Evolutionary conservation across 2,329 filamentous ascomycete genomes (phyloP), one percentile per base, ranked within the genome.

Genomic region (Pseudogymnoascus sp.): DNA sequence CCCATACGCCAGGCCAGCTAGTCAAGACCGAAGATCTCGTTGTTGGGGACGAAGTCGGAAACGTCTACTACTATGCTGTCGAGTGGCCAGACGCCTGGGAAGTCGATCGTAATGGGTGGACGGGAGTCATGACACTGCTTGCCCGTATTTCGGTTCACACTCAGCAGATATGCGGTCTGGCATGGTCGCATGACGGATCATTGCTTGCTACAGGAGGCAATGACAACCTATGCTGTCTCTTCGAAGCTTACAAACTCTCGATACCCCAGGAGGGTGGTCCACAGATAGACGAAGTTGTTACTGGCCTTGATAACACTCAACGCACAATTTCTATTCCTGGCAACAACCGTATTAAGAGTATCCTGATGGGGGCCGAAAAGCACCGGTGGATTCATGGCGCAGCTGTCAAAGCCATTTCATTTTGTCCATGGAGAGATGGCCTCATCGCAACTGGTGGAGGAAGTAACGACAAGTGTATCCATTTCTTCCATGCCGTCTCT

Each of bases 351-450:
- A 63, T 81, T 20, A 75, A 79, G 16, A 74, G 78, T 22, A 73
- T 90, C 25, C 76, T 76, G 2, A 69, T 75, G 5, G 83, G 83
- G 6, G 75, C 79, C 30, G 84, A 89, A 68, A 87, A 82, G 67
- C 85, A 96, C 71, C 81, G 81, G 32, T 94, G 91, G 83, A 73
- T 79, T 9, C 91, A 99, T 71, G 84, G 84, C 25, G 93, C 93
- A 0, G 94, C 94, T 2, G 89, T 97, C 66, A 99, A 99, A 74
- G 94, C 94, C 32, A 94, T 97, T 67, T 91, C 94, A 1, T 97
- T 97, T 74, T 96, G 93, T 65, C 93, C 94, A 0, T 99, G 92
- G 93, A 89, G 93, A 61, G 84, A 89, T 22, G 89, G 88, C 3
- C 80, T 99, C 4, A 75, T 99, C 38, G 94, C 94, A 12, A 95